Evolutionary conservation across 352 stramenopile genomes (phyloP).

Genomic region (Saprolegnia diclina): DNA sequence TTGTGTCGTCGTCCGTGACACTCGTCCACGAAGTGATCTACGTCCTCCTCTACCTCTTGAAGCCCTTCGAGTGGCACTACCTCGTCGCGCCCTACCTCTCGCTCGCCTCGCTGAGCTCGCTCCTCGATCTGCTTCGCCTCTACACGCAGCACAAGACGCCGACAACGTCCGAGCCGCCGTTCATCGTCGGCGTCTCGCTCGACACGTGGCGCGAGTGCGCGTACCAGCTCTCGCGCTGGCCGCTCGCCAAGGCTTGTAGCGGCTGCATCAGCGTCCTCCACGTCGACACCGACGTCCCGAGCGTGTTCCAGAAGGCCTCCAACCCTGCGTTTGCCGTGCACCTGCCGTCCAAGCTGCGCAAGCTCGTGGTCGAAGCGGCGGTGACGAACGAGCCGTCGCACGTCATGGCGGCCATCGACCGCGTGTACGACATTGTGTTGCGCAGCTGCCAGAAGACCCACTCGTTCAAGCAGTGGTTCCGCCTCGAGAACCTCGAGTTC

Average conservation of each 20-base stretch:
- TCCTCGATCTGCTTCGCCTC: slow-evolving; percentile 53
- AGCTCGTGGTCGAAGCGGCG: slow-evolving; percentile 16
- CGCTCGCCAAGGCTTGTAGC: background rate
- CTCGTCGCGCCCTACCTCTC: slow-evolving; percentile 71
- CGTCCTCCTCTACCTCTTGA: slow-evolving; percentile 58
- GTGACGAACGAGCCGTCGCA: background rate
- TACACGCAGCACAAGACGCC: slow-evolving; percentile 37
- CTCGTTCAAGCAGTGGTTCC: slow-evolving; percentile 25
- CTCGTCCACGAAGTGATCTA: slow-evolving; percentile 71
- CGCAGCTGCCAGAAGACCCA: slow-evolving; percentile 10
- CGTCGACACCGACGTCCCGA: background rate
- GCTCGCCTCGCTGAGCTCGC: slow-evolving; percentile 62
- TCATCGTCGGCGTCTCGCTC: slow-evolving; percentile 10
- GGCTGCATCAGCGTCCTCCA: slow-evolving; percentile 25
- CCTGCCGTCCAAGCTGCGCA: slow-evolving; percentile 20
- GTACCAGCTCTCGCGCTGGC: slow-evolving; percentile 11
- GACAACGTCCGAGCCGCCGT: slow-evolving; percentile 10
- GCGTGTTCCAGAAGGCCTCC: slow-evolving; percentile 16
- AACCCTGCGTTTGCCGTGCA: slow-evolving; percentile 12
- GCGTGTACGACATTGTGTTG: slow-evolving; percentile 15
- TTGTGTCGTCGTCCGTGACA: slow-evolving; percentile 63
- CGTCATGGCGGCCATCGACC: background rate
- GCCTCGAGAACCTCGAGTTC: slow-evolving; percentile 25
- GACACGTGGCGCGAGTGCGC: slow-evolving; percentile 23
- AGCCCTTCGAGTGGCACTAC: slow-evolving; percentile 78